phyloP scores from a whole-genome alignment of 2,329 filamentous ascomycete genomes.

The Epichloe scottii region DNA sequence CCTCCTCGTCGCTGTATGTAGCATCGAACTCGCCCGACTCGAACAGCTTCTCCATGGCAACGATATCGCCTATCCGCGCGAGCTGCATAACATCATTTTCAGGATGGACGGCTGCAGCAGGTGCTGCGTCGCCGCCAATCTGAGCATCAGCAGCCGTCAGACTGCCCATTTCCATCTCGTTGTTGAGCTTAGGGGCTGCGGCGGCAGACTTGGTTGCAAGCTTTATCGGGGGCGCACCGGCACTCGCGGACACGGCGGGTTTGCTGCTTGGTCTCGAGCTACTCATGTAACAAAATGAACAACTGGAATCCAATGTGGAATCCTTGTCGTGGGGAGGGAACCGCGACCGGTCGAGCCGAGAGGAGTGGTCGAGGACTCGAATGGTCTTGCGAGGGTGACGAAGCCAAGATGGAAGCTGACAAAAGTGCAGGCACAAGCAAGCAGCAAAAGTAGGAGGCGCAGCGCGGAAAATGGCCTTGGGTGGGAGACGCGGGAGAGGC shows the following conservation, averaged over 20 bases:
- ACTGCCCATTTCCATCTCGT: constrained; percentile 42
- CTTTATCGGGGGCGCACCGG: constrained; percentile 29
- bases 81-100: constrained; percentile 90
- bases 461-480: background rate
- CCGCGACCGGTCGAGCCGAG: background rate
- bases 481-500: background rate
- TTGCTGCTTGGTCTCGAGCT: constrained; percentile 25
- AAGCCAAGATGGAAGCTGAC: background rate
- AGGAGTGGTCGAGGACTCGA: background rate
- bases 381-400: background rate
- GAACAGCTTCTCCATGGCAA: constrained; percentile 79
- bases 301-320: background rate
- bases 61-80: constrained; percentile 75
- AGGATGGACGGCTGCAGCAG: constrained; percentile 9
- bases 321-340: background rate
- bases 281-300: constrained; percentile 23
- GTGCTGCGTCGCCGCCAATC: background rate
- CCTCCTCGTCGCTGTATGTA: constrained; percentile 76
- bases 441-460: no score
- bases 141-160: constrained; percentile 27
- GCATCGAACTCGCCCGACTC: constrained; percentile 71
- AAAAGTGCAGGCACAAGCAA: background rate
- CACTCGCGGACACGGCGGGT: constrained; percentile 25
- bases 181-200: constrained; percentile 43
- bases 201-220: constrained; percentile 41